Percentiles rank a stretch among this genome's conserved stretches.
Evolutionary conservation across 208 protist species (phyloP).

Genomic region (Leishmania gerbilli): DNA sequence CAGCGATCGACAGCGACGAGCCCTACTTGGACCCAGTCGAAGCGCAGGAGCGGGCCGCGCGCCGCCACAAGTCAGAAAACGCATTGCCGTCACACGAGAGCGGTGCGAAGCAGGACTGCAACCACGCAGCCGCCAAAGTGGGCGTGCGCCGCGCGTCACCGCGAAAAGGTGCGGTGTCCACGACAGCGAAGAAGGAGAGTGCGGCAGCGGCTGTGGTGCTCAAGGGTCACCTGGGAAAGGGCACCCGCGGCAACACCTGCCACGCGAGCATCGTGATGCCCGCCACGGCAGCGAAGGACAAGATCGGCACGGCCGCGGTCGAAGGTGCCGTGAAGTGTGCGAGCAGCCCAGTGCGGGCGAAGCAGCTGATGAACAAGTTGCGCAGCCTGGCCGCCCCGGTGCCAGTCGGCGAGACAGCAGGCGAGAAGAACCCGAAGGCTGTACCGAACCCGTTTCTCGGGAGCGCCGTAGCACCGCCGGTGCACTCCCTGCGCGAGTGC

Average conservation of each 20-base stretch:
- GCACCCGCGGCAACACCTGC: neutral
- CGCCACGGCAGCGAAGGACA: neutral
- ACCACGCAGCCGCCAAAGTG: neutral
- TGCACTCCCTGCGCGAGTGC: neutral
- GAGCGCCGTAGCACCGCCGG: neutral
- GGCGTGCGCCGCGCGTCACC: constrained; percentile 5
- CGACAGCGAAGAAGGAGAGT: constrained; percentile 17
- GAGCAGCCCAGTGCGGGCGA: neutral
- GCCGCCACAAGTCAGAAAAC: no score
- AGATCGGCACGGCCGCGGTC: neutral
- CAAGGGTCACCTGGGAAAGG: constrained; percentile 4
- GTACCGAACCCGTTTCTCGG: neutral
- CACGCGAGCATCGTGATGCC: neutral
- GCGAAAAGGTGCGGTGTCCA: neutral
- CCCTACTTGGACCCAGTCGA: constrained; percentile 1
- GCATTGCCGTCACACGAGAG: no score
- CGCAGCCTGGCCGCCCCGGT: constrained; percentile 27
- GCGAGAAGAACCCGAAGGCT: no score
- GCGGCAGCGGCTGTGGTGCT: constrained; percentile 9
- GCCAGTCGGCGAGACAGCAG: constrained; percentile 13
- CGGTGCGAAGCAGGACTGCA: neutral
- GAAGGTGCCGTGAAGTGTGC: neutral
- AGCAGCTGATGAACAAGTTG: constrained; percentile 25
- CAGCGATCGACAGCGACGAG: constrained; percentile 14
- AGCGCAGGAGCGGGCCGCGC: neutral